Evolutionary conservation across 2,329 filamentous ascomycete species (phyloP), one percentile per base, ranked within the genome.

Genomic region (Trichoderma atrobrunneum): DNA sequence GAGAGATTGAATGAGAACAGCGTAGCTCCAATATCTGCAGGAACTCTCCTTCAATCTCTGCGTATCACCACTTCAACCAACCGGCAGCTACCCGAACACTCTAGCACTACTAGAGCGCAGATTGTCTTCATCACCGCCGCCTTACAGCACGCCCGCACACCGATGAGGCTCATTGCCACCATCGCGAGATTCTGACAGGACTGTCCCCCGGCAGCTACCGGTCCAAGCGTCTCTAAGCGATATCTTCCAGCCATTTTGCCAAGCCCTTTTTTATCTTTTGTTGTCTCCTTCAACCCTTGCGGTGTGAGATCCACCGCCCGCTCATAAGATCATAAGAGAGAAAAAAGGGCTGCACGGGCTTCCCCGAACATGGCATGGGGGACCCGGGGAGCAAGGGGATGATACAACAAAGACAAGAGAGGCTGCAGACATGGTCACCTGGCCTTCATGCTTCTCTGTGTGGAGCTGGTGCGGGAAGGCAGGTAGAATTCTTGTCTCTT

Each of bases 161-260:
- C 56, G 26, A 48, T 32, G 28, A 60, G 26, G 65, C 65, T 69
- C 54, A 43, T 60, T 48, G 56, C 56, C 65, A 59, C 34, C n/a
- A 69, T 69, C 56, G 36, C 36, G 65, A 69, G 65, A 48, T 59
- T 30, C 32, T 59, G 65, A 48, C 65, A 24, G 59, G 24, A 12
- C 24, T 16, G 6, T 16, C 34, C 51, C 36, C 51, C 36, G 34
- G 65, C 24, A 24, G 56, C 54, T 68, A 30, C 56, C 18, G 57
- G 65, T 18, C 56, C 56, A 32, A 61, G 65, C 65, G 64, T 32
- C 30, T 2, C n/a, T 60, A 69, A 69, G 56, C 65, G 65, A 69
- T 51, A 69, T 69, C 65, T 32, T 61, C 36, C 65, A 69, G 65
- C 65, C 56, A 32, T 60, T 51, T 51, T 61, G 65, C 65, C 65